Evolutionary conservation across 768 basidiomycete genomes (phyloP).

Genomic region (Postia placenta): DNA sequence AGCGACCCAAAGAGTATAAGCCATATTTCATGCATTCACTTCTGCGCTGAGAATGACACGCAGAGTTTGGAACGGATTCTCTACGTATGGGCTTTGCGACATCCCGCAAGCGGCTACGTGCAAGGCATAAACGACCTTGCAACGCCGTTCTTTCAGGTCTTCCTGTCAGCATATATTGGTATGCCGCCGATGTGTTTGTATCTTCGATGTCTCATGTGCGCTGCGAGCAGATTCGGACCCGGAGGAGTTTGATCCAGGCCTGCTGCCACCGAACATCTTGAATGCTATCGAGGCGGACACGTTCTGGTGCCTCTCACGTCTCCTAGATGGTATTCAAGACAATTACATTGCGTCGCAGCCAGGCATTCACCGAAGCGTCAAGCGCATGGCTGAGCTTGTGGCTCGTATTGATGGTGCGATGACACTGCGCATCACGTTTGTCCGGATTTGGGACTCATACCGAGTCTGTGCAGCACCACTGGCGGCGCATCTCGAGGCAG

Average conservation of each 20-base stretch:
- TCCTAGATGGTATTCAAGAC: constrained; percentile 96
- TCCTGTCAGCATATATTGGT: constrained; percentile 94
- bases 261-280: constrained; percentile 63
- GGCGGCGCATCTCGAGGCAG: constrained; percentile 76
- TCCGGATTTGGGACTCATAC: too few species aligned
- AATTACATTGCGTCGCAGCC: constrained; percentile 97
- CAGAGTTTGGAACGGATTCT: constrained; percentile 92
- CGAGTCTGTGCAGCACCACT: constrained; percentile 90
- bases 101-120: constrained; percentile 97
- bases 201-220: neutral
- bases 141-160: constrained; percentile 97
- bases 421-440: neutral
- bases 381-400: constrained; percentile 91
- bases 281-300: constrained; percentile 94
- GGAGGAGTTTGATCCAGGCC: constrained; percentile 76
- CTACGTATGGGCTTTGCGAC: constrained; percentile 98
- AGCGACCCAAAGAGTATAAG: constrained; percentile 78
- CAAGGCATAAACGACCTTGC: constrained; percentile 99
- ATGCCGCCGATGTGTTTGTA: constrained; percentile 15
- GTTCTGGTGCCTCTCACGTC: constrained; percentile 95
- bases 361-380: constrained; percentile 90
- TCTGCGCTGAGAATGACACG: constrained; percentile 5
- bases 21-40: neutral
- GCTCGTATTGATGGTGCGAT: constrained; percentile 81
- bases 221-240: constrained; percentile 73